These are phyloP conservation scores for Botrytis tulipae DNA, from an alignment of 2,329 filamentous ascomycete genomes.

Conservation along the genomic window DNA sequence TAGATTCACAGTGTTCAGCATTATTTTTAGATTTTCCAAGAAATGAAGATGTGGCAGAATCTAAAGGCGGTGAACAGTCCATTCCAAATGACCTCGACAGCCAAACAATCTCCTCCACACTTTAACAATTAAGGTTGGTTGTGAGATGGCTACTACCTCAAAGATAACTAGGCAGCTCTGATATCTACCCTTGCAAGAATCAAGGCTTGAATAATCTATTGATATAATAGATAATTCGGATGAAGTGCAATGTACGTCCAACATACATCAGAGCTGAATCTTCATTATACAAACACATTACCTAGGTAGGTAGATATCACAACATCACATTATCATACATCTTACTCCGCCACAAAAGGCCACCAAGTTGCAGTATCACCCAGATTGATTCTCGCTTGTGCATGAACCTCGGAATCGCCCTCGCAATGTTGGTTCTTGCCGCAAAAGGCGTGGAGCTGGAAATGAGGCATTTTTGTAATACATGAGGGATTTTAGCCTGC, in stretches of 20 bases:
- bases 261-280: not conserved
- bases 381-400: not conserved
- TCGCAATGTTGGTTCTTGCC: not conserved
- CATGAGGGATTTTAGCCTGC: slow-evolving; percentile 34
- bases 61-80: not conserved
- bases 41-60: not conserved
- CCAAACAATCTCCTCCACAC: not conserved
- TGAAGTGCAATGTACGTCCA: not conserved
- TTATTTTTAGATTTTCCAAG: not conserved
- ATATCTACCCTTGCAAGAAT: not conserved
- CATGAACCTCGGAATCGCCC: not conserved
- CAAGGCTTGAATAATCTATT: not conserved
- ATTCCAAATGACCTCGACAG: not conserved
- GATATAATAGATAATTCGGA: not conserved
- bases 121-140: not conserved
- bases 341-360: not conserved
- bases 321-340: not conserved
- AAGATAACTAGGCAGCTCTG: not conserved
- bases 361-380: not conserved
- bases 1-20: not conserved
- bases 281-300: not conserved
- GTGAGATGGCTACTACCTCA: not conserved
- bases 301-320: not conserved
- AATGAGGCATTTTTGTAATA: slow-evolving; percentile 16
- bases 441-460: slow-evolving; percentile 11